phyloP scores from a whole-genome alignment of 116 monocot genomes.

The Cymodocea nodosa region DNA sequence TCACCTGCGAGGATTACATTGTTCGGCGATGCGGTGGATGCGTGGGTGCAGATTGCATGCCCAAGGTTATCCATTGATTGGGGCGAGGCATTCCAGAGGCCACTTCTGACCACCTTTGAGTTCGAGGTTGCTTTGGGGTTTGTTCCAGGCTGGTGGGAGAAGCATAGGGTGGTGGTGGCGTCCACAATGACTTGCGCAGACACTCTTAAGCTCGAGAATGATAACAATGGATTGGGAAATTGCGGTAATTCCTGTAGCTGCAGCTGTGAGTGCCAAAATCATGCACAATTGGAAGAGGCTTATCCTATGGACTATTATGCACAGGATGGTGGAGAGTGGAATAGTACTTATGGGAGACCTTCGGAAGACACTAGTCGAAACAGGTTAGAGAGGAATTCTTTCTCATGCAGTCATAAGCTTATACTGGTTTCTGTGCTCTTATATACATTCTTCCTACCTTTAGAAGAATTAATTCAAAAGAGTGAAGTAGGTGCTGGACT shows the following conservation, averaged over 20 bases:
- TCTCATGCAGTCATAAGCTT: too few species aligned
- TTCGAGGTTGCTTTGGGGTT: slow-evolving; percentile 75
- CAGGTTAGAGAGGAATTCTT: too few species aligned
- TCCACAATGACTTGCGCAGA: slow-evolving; percentile 4
- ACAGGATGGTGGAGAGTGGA: slow-evolving; percentile 98
- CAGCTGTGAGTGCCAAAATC: background rate
- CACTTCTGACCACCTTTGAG: slow-evolving; percentile 87
- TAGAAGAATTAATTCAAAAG: too few species aligned
- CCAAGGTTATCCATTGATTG: slow-evolving; percentile 94
- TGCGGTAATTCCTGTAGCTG: slow-evolving; percentile 13
- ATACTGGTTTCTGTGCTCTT: too few species aligned
- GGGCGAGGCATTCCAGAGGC: slow-evolving; percentile 89
- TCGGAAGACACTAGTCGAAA: slow-evolving; percentile 1
- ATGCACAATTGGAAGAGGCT: slow-evolving; percentile 17
- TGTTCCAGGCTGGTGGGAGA: slow-evolving; percentile 94
- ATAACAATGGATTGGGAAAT: slow-evolving; percentile 12
- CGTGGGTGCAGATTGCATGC: slow-evolving; percentile 99
- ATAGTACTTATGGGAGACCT: slow-evolving; percentile 61
- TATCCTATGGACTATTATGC: slow-evolving; percentile 99
- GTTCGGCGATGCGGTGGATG: slow-evolving; percentile 87
- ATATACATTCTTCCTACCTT: too few species aligned
- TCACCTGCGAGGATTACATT: slow-evolving; percentile 67
- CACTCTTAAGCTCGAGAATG: slow-evolving; percentile 4
- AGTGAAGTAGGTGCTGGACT: too few species aligned
- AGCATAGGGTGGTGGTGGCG: slow-evolving; percentile 8